A percentile compares a stretch with the other conserved stretches of the same genome.
These are phyloP conservation scores for Tricholoma furcatifolium DNA, from an alignment of 768 basidiomycete genomes.

Conservation along the genomic window DNA sequence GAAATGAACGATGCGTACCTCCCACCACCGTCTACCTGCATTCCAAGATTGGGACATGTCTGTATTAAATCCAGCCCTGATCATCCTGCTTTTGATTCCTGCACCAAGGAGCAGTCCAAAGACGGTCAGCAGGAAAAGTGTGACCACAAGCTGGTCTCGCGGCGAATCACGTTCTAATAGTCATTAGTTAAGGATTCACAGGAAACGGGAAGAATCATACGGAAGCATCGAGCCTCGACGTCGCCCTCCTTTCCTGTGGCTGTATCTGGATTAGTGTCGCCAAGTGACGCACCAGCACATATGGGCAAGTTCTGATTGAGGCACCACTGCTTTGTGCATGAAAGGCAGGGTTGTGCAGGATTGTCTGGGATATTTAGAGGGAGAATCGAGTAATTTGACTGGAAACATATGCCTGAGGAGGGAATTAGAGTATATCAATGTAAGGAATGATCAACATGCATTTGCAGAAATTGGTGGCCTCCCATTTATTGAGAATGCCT, in stretches of 20 bases:
- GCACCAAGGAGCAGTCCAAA: slow-evolving; percentile 84
- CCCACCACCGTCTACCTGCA: slow-evolving; percentile 76
- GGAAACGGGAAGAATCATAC: slow-evolving; percentile 47
- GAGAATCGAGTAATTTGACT: slow-evolving; percentile 82
- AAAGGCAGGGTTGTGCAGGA: slow-evolving; percentile 86
- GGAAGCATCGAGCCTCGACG: slow-evolving; percentile 94
- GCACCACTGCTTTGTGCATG: slow-evolving; percentile 96
- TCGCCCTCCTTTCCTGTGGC: slow-evolving; percentile 95
- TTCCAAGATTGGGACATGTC: slow-evolving; percentile 54
- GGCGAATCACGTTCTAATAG: slow-evolving; percentile 87
- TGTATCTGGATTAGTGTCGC: slow-evolving; percentile 88
- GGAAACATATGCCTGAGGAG: slow-evolving; percentile 83
- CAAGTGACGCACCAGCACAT: slow-evolving; percentile 77
- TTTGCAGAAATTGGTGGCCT: slow-evolving; percentile 91
- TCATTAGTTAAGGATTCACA: slow-evolving; percentile 13
- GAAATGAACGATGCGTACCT: slow-evolving; percentile 48
- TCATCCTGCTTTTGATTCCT: slow-evolving; percentile 79
- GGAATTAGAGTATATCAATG: neutral
- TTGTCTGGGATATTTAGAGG: slow-evolving; percentile 79
- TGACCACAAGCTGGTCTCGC: slow-evolving; percentile 92
- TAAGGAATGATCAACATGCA: slow-evolving; percentile 41
- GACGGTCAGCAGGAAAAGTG: slow-evolving; percentile 84
- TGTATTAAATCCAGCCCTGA: slow-evolving; percentile 71
- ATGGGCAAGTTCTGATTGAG: slow-evolving; percentile 87
- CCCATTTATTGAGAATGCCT: slow-evolving; percentile 70